Evolutionary conservation across 257 asterid species (phyloP), one percentile per base, ranked within the genome.

Genomic region (Nicotiana undulata): DNA sequence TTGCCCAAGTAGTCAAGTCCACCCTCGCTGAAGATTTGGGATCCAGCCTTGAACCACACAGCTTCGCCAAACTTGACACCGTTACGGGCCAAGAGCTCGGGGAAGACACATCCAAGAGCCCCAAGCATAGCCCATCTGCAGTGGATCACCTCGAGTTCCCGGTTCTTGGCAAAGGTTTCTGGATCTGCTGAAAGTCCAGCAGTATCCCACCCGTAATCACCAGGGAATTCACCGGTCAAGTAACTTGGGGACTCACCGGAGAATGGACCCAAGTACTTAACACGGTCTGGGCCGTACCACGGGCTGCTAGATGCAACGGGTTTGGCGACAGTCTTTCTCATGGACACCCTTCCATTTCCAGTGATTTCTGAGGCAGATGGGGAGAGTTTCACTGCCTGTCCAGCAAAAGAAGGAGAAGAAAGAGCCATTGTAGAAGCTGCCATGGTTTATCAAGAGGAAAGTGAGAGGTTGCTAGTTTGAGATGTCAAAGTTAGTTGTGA

Each of bases 61-160:
- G 97, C 95, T 81, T 92, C 95, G 0, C 95, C 94, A 79, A 90
- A 92, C 72, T 92, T 92, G 12, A 92, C 92, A 2, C 97, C 97
- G 61, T 89, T 92, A 4, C 92, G 89, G 60, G 94, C 83, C 87
- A 90, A 81, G 3, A 92, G 93, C 88, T 92, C 97, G 2, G 94
- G 94, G 89, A 92, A 92, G 28, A 90, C 90, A 61, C 97, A 92
- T n/a, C 97, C 97, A 11, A 92, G 92, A 52, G 97, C 97, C 65
- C 97, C 92, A 10, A 92, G 93, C 97, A 92, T 90, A 75, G 97
- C 97, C 97, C 97, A 92, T 63, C 94, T 81, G 61, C 81, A 90
- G 28, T 26, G 28, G 28, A 26, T 26, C 28, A 26, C 94, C 84
- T 92, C 97, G 0, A 92, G 85, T 5, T 92, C 94, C 5, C 92